Evolutionary conservation across 1,284 basidiomycete species (phyloP), one percentile per base, ranked within the genome.

Genomic region (Tylopilus orsonianus): DNA sequence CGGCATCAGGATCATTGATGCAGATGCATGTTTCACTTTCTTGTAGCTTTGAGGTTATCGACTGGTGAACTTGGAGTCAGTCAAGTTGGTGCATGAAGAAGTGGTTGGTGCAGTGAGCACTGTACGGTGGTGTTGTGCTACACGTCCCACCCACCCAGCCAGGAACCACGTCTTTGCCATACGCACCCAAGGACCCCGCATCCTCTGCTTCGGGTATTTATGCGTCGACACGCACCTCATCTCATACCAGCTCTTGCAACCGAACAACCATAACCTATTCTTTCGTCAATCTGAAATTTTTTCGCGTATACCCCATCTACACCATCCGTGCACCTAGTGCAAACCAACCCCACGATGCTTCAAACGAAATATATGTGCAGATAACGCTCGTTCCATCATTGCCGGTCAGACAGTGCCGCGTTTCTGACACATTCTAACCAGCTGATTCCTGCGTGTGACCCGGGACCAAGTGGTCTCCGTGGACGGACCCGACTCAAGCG

Each of bases 151-250:
- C 33, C 44, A 82, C 79, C 74, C 13, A n/a, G 24, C 2, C 8
- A 10, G 71, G 68, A 78, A 68, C 78, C 5, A 58, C 73, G 2
- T 71, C 67, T 4, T 56, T 75, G 19, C 50, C 13, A 2, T 45
- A 5, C 68, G 65, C 13, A 68, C 78, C 41, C 65, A 78, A 24
- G 76, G 73, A 0, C 61, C 68, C 0, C 73, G 74, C 43, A 59
- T 82, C 8, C 59, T 83, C 3, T 70, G 76, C 27, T 70, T 81
- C 55, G 76, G 73, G 48, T 63, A 68, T 0, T 72, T 71, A 4
- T 74, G 76, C 1, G 55, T 83, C 29, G 77, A 82, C 39, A 61
- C 79, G 1, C 72, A 75, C 52, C 68, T 71, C 0, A 57, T 72
- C 1, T 44, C 50, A 3, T 2, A 0, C 27, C 10, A 13, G 20